Evolutionary conservation across 768 basidiomycete species (phyloP), one percentile per base, ranked within the genome.

Genomic region (Xerocomellus amylosporus): DNA sequence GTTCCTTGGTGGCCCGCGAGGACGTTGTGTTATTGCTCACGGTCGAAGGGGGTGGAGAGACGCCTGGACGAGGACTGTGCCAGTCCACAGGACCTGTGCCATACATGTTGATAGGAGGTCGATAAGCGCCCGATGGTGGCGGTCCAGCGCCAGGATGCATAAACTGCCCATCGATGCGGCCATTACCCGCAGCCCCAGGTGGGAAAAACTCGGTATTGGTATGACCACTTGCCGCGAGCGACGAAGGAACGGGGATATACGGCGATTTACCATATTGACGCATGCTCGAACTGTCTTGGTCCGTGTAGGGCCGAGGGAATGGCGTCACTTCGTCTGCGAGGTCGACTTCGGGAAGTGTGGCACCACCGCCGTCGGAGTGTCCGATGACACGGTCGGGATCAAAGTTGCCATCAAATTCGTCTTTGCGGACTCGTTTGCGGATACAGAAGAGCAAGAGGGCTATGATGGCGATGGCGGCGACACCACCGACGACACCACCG

Each of bases 401-500:
- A 54, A 79, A 79, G 68, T 79, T 71, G 47, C 79, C 78, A 51
- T 79, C 78, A 43, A 79, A 79, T 26, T 80, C 78, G 52, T 77
- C 73, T 33, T 56, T 60, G 43, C 57, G 58, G 9, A 36, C 45
- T 3, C 64, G 57, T 24, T 51, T 60, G 8, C 69, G 65, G 40
- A 74, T 48, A 41, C 68, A 72, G 49, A 71, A 65, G 46, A 72
- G 10, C 15, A 74, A 31, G 53, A 73, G 22, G 4, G 57, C 57
- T 19, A 77, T 1, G 10, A 70, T 2, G 14, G 55, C 34, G 22
- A 79, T 36, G 3, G 64, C 56, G 1, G 58, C 70, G 4, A 75
- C 51, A 2, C 80, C 81, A 52, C 80, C 80, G 10, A 82, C 80
- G n/a, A 82, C 77, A 3, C 77, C 75, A 17, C 81, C 81, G 5